Evolutionary conservation across 2,329 filamentous ascomycete genomes (phyloP).

Genomic region (Akanthomyces lecanii): DNA sequence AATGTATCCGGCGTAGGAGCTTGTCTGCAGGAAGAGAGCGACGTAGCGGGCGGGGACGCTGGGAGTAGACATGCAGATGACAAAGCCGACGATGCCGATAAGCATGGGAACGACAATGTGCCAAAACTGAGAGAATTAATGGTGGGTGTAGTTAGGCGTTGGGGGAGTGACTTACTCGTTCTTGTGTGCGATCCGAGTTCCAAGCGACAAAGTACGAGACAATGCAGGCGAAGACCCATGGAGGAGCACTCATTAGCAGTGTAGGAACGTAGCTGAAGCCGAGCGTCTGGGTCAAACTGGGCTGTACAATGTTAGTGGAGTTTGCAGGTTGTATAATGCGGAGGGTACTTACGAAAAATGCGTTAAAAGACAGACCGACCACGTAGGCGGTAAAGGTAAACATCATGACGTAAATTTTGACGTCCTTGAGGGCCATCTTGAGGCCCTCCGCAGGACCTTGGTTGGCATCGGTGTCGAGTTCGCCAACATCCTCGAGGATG

Average conservation of each 20-base stretch:
- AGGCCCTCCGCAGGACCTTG: slow-evolving; percentile 50
- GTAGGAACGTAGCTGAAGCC: slow-evolving; percentile 50
- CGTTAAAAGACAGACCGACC: slow-evolving; percentile 54
- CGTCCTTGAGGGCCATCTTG: slow-evolving; percentile 55
- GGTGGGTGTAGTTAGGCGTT: not conserved
- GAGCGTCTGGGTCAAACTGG: slow-evolving; percentile 48
- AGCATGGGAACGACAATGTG: slow-evolving; percentile 52
- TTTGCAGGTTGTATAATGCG: not conserved
- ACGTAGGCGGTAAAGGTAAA: slow-evolving; percentile 58
- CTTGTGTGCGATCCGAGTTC: slow-evolving; percentile 52
- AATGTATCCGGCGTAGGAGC: slow-evolving; percentile 55
- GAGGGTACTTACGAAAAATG: slow-evolving; percentile 45
- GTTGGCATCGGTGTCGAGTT: slow-evolving; percentile 50
- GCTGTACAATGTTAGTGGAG: slow-evolving; percentile 29
- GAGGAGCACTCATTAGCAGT: slow-evolving; percentile 52
- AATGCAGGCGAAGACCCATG: slow-evolving; percentile 56
- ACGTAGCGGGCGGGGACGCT: slow-evolving; percentile 55
- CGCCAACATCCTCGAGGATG: slow-evolving; percentile 54
- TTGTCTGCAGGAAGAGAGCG: slow-evolving; percentile 56
- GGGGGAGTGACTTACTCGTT: slow-evolving; percentile 38
- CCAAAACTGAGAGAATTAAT: slow-evolving; percentile 43
- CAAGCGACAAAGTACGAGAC: slow-evolving; percentile 52
- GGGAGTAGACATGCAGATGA: slow-evolving; percentile 56
- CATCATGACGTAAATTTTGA: slow-evolving; percentile 62
- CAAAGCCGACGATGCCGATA: slow-evolving; percentile 52